Percentiles rank a stretch among this genome's conserved stretches.
These are phyloP conservation scores for Corynascus novoguineensis DNA, from an alignment of 495 filamentous ascomycete genomes.

Conservation along the genomic window DNA sequence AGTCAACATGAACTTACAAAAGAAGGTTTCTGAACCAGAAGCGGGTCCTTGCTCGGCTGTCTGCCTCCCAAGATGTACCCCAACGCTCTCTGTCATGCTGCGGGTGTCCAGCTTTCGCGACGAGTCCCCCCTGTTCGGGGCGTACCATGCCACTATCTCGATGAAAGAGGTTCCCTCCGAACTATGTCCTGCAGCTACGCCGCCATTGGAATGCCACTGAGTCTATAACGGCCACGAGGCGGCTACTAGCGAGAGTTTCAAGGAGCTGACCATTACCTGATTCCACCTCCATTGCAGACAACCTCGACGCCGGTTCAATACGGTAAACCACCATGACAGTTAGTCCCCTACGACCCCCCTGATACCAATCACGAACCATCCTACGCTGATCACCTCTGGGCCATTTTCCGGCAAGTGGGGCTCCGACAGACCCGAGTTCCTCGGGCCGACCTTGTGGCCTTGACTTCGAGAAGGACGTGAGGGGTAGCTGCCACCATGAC, in stretches of 20 bases:
- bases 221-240: too few species aligned
- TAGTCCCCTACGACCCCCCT: too few species aligned
- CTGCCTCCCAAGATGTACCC: background rate
- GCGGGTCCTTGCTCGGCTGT: background rate
- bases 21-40: background rate
- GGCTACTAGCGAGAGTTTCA: background rate
- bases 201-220: too few species aligned
- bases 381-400: background rate
- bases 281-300: background rate
- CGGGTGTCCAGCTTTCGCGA: background rate
- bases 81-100: background rate
- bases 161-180: background rate
- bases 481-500: background rate
- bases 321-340: background rate
- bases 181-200: too few species aligned
- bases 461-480: background rate
- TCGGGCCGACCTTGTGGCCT: too few species aligned
- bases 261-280: background rate
- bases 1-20: background rate
- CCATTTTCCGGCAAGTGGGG: background rate
- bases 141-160: background rate
- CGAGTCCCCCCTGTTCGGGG: background rate
- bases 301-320: background rate
- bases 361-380: background rate
- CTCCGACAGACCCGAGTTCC: background rate